These are phyloP conservation scores for Sclerotinia borealis DNA, from an alignment of 2,329 filamentous ascomycete genomes.

Conservation along the genomic window DNA sequence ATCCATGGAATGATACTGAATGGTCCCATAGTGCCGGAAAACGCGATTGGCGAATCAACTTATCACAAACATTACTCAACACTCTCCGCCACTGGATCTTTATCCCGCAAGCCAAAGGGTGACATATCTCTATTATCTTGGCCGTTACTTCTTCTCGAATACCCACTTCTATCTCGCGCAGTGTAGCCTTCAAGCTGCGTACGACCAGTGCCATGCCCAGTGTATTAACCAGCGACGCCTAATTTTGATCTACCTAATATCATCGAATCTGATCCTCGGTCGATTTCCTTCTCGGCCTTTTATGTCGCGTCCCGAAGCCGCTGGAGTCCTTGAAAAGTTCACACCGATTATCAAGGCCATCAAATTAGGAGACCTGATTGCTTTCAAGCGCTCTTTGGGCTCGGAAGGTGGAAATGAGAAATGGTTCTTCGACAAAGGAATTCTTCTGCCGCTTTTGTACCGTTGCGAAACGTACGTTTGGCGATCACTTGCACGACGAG, in stretches of 20 bases:
- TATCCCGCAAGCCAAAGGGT: slow-evolving; percentile 85
- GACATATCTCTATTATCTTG: slow-evolving; percentile 91
- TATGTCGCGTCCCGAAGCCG: slow-evolving; percentile 64
- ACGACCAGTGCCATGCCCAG: slow-evolving; percentile 68
- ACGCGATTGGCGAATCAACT: slow-evolving; percentile 80
- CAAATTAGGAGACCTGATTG: slow-evolving; percentile 64
- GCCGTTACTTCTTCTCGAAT: slow-evolving; percentile 81
- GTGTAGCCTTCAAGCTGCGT: slow-evolving; percentile 70
- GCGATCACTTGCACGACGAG: slow-evolving; percentile 72
- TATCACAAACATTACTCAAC: slow-evolving; percentile 79
- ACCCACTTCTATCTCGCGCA: slow-evolving; percentile 75
- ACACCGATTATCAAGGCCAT: slow-evolving; percentile 67
- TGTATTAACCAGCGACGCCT: slow-evolving; percentile 69
- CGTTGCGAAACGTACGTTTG: slow-evolving; percentile 77
- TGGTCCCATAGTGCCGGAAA: slow-evolving; percentile 58
- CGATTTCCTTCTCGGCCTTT: slow-evolving; percentile 67
- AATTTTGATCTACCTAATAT: slow-evolving; percentile 78
- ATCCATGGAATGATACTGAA: slow-evolving; percentile 12
- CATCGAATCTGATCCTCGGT: slow-evolving; percentile 77
- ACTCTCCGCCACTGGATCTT: slow-evolving; percentile 71
- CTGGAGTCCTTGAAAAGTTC: slow-evolving; percentile 60
- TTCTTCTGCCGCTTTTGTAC: slow-evolving; percentile 70
- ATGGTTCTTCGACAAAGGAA: slow-evolving; percentile 71
- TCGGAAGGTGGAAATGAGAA: slow-evolving; percentile 46
- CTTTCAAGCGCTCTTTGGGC: slow-evolving; percentile 65